These are phyloP conservation scores for Kodamaea nitidulidarum DNA, from an alignment of 805 yeast species.

Conservation along the genomic window DNA sequence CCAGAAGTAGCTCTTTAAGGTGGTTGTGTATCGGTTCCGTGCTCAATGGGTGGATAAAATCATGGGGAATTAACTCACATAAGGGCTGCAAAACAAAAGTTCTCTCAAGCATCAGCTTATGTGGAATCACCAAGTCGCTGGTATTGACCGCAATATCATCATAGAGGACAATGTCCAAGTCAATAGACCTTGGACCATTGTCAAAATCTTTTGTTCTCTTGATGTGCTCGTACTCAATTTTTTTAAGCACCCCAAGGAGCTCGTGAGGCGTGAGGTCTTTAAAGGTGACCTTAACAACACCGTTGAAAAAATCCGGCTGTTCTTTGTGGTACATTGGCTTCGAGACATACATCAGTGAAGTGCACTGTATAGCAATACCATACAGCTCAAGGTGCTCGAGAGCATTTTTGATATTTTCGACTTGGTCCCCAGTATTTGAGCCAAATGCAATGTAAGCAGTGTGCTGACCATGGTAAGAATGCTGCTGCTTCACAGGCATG, in stretches of 20 bases:
- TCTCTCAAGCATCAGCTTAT: constrained; percentile 81
- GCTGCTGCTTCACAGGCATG: constrained; percentile 5
- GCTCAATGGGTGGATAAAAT: constrained; percentile 73
- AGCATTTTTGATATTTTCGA: constrained; percentile 57
- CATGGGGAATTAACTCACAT: constrained; percentile 71
- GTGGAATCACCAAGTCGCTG: constrained; percentile 71
- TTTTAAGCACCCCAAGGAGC: constrained; percentile 58
- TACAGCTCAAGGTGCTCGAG: constrained; percentile 41
- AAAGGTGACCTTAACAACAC: constrained; percentile 69
- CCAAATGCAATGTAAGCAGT: constrained; percentile 83
- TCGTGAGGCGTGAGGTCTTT: constrained; percentile 54
- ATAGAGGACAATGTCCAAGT: constrained; percentile 79
- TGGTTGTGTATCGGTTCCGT: constrained; percentile 77
- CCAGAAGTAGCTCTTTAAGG: constrained; percentile 45
- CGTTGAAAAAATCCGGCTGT: constrained; percentile 81
- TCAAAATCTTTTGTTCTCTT: constrained; percentile 72
- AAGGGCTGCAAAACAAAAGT: constrained; percentile 88
- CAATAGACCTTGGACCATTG: constrained; percentile 91
- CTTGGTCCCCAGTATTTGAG: constrained; percentile 73
- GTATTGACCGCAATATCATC: constrained; percentile 55
- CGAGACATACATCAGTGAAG: constrained; percentile 81
- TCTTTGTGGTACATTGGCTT: constrained; percentile 88
- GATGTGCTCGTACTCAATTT: constrained; percentile 70
- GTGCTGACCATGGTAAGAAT: constrained; percentile 26
- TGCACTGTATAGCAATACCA: constrained; percentile 45